A percentile compares a stretch with the other conserved stretches of the same genome.
phyloP scores from a whole-genome alignment of 345 rosid species.

The Geranium brycei region DNA sequence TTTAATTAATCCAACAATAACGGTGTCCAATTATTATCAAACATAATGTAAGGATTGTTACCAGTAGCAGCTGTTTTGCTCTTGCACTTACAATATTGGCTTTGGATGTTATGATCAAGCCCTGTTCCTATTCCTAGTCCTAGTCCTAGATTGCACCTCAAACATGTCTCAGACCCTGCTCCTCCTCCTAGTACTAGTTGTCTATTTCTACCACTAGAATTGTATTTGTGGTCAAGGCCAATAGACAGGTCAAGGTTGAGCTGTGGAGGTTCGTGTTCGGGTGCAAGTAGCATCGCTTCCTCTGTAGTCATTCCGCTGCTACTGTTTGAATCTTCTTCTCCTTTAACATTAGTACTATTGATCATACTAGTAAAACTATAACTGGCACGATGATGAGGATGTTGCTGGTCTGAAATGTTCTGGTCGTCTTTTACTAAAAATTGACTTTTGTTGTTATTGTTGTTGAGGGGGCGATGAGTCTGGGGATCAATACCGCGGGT shows the following conservation, averaged over 20 bases:
- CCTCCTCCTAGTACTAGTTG: too few relatives aligned
- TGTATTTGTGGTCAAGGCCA: not conserved
- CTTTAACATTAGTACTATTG: not conserved
- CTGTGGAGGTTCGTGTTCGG: not conserved
- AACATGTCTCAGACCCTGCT: not conserved
- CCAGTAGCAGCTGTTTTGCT: not conserved
- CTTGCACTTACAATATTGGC: not conserved
- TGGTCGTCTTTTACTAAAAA: not conserved
- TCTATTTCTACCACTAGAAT: not conserved
- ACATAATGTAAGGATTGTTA: not conserved
- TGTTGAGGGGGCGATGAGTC: slow-evolving; percentile 8
- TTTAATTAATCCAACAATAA: not conserved
- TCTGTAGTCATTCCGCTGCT: slow-evolving; percentile 14
- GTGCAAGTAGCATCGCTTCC: not conserved
- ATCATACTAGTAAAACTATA: not conserved
- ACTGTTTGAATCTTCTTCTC: slow-evolving; percentile 11
- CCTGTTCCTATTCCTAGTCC: not conserved
- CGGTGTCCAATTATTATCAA: not conserved
- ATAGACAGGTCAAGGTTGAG: not conserved
- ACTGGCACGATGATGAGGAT: not conserved
- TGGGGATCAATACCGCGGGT: slow-evolving; percentile 12
- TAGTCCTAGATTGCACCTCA: not conserved
- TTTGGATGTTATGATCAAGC: not conserved
- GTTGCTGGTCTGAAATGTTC: not conserved
- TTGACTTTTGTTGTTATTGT: not conserved